Evolutionary conservation across 176 grass and related monocot species (phyloP).

Genomic region (Phragmites australis): DNA sequence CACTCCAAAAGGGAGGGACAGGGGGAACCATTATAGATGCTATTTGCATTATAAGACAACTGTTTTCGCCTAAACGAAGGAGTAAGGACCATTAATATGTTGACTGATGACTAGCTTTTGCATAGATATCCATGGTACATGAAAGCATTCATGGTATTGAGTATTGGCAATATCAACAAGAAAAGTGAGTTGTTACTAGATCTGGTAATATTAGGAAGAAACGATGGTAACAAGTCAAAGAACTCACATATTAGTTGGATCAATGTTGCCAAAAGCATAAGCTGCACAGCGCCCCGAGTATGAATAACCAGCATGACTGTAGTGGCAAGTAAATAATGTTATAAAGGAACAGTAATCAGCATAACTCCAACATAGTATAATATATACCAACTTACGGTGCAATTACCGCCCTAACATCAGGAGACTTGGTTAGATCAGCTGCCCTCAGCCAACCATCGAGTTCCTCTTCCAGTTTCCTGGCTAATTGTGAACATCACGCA

Average conservation of each 20-base stretch:
- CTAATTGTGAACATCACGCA: constrained; percentile 53
- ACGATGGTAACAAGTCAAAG: not conserved
- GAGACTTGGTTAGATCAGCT: constrained; percentile 70
- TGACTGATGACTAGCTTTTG: not conserved
- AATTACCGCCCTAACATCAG: constrained; percentile 86
- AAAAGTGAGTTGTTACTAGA: not conserved
- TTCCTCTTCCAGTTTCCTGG: constrained; percentile 79
- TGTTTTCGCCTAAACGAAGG: not conserved
- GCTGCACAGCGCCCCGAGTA: constrained; percentile 92
- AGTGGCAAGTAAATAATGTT: constrained; percentile 34
- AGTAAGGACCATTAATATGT: not conserved
- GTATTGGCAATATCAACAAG: not conserved
- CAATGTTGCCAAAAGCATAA: constrained; percentile 97
- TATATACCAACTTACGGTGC: constrained; percentile 75
- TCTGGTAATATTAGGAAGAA: not conserved
- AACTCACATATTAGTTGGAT: constrained; percentile 87
- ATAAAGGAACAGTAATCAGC: not conserved
- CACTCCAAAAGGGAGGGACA: not conserved
- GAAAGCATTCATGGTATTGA: not conserved
- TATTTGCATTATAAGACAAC: not conserved
- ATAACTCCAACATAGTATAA: not conserved
- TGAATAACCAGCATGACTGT: constrained; percentile 97
- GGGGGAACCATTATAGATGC: not conserved
- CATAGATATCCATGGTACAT: not conserved
- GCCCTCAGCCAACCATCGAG: constrained; percentile 69